Evolutionary conservation across 2,329 filamentous ascomycete genomes (phyloP), one percentile per base, ranked within the genome.

Genomic region (Fusarium xyrophilum): DNA sequence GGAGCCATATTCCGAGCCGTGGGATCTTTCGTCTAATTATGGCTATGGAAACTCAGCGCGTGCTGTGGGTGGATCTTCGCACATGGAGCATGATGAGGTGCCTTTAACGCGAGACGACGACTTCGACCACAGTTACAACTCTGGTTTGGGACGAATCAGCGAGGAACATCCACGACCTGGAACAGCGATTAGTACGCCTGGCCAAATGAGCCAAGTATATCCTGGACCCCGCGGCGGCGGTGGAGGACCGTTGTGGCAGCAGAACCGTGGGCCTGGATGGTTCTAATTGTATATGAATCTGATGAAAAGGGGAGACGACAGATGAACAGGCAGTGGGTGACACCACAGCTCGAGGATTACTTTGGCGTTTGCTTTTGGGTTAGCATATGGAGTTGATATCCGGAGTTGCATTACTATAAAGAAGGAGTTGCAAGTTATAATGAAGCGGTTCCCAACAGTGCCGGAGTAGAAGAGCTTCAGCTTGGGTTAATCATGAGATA

Each of bases 211-310:
- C 38, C 65, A 67, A 35, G 33, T 70, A 48, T 70, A 70, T 67
- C 66, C 70, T 23, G 66, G 70, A 19, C 72, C 71, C 28, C 72
- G 68, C 25, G 64, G 74, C 30, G 67, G 67, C 9, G 77, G 76
- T 4, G 75, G 79, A 27, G 75, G 82, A 42, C 83, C 83, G 8
- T 75, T 86, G 38, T 86, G 84, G 84, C 84, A 86, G 75, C 84
- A 86, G 76, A 85, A 85, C 53, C 78, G 84, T 59, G 79, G 80
- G 56, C 81, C 82, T 64, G 79, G 78, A 65, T 78, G 84, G 72
- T 53, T 86, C 82, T 73, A 61, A 83, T 83, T 43, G 27, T 52
- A 56, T 14, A 68, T 48, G 58, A 57, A 44, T 55, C 28, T 42
- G 47, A 58, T 39, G 28, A 53, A 62, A 43, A 39, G 39, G 38